Percentiles rank a stretch among this genome's conserved stretches.
Evolutionary conservation across 176 grass and related monocot genomes (phyloP).

Genomic region (Tuctoria greenei): DNA sequence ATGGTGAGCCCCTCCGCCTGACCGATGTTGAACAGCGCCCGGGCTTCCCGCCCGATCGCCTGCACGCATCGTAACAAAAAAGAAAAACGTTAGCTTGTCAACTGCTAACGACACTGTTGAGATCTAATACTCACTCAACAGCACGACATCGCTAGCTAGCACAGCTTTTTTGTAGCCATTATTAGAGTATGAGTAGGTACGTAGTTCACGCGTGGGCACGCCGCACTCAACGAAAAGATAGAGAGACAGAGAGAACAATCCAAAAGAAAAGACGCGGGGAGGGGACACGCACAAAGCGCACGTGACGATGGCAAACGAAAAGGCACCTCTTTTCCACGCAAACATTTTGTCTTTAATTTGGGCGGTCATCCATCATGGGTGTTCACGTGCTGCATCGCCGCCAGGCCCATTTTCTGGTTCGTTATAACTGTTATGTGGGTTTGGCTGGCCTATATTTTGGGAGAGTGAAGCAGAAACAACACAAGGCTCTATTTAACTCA

Average conservation of each 20-base stretch:
- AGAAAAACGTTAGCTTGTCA: too few species aligned
- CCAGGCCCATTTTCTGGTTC: background rate
- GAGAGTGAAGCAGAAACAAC: background rate
- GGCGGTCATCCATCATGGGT: background rate
- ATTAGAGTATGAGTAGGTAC: background rate
- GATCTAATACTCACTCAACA: too few species aligned
- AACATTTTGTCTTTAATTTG: conserved; percentile 33
- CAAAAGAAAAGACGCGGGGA: conserved; percentile 18
- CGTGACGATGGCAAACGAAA: conserved; percentile 20
- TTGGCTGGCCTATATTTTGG: background rate
- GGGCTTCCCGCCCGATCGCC: conserved; percentile 37
- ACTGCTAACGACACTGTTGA: too few species aligned
- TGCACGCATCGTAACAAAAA: background rate
- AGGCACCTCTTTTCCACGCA: conserved; percentile 19
- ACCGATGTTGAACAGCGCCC: conserved; percentile 42
- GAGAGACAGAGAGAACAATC: background rate
- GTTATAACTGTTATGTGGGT: background rate
- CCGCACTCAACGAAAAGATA: background rate
- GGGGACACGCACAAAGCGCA: background rate
- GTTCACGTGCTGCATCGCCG: conserved; percentile 18
- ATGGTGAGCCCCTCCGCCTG: conserved; percentile 70
- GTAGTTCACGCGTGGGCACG: background rate
- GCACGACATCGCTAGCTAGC: too few species aligned
- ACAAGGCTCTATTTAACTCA: too few species aligned
- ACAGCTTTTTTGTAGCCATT: background rate